Evolutionary conservation across 306 rosid species (phyloP).

Genomic region (Vigna nakashimae): DNA sequence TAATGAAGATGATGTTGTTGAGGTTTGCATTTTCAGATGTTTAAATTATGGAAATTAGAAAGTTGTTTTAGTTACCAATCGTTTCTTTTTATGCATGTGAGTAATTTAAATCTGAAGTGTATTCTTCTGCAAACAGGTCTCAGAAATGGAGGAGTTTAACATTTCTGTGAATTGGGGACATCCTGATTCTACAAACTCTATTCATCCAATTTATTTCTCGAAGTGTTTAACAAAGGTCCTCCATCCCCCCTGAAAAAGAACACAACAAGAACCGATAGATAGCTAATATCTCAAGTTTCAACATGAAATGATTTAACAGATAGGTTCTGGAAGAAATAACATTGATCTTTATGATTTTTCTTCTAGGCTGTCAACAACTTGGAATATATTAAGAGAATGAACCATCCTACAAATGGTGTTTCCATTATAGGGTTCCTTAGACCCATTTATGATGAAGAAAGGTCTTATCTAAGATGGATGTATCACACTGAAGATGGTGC

Average conservation of each 20-base stretch:
- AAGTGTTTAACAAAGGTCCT: conserved; percentile 84
- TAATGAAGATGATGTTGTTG: conserved; percentile 58
- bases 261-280: neutral
- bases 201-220: conserved; percentile 86
- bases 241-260: neutral
- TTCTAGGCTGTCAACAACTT: conserved; percentile 61
- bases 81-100: conserved; percentile 37
- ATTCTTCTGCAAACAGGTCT: conserved; percentile 57
- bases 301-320: conserved; percentile 31
- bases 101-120: conserved; percentile 34
- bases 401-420: conserved; percentile 87
- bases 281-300: conserved; percentile 22
- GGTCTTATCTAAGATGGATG: conserved; percentile 61
- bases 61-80: conserved; percentile 20
- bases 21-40: conserved; percentile 60
- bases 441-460: conserved; percentile 85
- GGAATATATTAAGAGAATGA: conserved; percentile 69
- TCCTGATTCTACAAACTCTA: conserved; percentile 51
- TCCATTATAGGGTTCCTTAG: conserved; percentile 85
- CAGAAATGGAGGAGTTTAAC: conserved; percentile 58
- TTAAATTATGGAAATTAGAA: conserved; percentile 23
- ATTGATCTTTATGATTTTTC: conserved; percentile 46
- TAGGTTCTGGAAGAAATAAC: conserved; percentile 34
- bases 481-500: conserved; percentile 62
- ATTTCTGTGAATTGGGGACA: conserved; percentile 61